phyloP scores from a whole-genome alignment of 2,329 filamentous ascomycete genomes.

The Pestalotiopsis sp. region DNA sequence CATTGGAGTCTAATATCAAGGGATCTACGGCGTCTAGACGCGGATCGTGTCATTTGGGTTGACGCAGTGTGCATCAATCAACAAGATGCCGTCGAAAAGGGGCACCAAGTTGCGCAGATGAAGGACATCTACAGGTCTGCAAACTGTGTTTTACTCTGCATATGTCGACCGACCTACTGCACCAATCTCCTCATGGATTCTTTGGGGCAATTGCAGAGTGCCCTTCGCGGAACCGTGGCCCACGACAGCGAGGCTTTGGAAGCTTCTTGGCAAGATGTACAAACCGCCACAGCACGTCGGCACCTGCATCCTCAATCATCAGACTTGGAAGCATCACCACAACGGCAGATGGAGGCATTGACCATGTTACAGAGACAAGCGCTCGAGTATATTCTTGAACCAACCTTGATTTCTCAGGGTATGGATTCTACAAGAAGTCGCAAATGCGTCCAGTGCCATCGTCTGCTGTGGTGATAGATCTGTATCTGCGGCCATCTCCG shows the following conservation, averaged over 20 bases:
- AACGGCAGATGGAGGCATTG: not conserved
- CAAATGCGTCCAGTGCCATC: not conserved
- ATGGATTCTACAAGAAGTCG: conserved; percentile 3
- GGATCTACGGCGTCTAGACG: not conserved
- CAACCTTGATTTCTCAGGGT: not conserved
- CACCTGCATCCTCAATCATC: not conserved
- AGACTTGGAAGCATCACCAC: not conserved
- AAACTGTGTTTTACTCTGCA: not conserved
- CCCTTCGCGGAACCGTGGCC: not conserved
- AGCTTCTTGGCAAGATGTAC: not conserved
- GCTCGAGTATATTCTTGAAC: not conserved
- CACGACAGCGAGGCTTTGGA: not conserved
- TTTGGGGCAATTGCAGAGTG: not conserved
- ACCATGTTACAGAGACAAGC: not conserved
- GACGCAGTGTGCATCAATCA: conserved; percentile 8
- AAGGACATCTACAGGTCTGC: not conserved
- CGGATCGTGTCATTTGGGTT: not conserved
- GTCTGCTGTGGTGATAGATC: not conserved
- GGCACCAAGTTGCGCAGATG: not conserved
- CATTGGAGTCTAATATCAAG: not conserved
- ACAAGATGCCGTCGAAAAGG: not conserved
- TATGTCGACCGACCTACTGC: not conserved
- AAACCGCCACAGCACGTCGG: not conserved
- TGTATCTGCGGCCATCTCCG: not conserved
- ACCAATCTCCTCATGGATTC: not conserved